phyloP scores from a whole-genome alignment of 179 eudicot species.

The Nepenthes alata region DNA sequence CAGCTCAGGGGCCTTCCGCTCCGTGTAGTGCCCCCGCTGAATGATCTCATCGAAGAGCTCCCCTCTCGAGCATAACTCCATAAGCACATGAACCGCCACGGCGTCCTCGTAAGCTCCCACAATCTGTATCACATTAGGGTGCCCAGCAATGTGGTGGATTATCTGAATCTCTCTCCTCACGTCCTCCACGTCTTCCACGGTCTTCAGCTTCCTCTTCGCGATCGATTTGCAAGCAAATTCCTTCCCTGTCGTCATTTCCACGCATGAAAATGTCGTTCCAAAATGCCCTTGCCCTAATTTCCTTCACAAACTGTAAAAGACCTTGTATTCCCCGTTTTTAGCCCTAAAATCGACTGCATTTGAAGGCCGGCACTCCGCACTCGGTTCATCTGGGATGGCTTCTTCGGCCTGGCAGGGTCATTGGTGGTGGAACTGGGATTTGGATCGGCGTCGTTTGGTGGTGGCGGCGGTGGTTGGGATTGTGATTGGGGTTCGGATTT shows the following conservation, averaged over 20 bases:
- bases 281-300: constrained; percentile 14
- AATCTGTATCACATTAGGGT: constrained; percentile 12
- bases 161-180: constrained; percentile 15
- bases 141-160: constrained; percentile 9
- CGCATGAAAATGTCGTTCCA: constrained; percentile 11
- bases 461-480: background rate
- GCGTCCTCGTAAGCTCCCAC: constrained; percentile 12
- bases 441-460: background rate
- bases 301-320: constrained; percentile 2
- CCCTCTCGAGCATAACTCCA: constrained; percentile 11
- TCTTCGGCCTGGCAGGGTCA: constrained; percentile 2
- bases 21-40: constrained; percentile 8
- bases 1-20: constrained; percentile 10
- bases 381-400: constrained; percentile 4
- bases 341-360: constrained; percentile 8
- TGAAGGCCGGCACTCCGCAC: constrained; percentile 5
- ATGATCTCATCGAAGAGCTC: constrained; percentile 11
- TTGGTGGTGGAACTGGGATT: background rate
- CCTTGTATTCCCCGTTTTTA: constrained; percentile 8
- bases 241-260: constrained; percentile 8
- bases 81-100: constrained; percentile 9
- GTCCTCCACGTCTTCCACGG: constrained; percentile 10
- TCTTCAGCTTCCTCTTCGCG: constrained; percentile 12
- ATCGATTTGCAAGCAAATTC: constrained; percentile 13
- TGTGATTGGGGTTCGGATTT: constrained; percentile 2